phyloP scores from a whole-genome alignment of 1,139 yeast species.

The Zhuliangozyma blackwelliae region DNA sequence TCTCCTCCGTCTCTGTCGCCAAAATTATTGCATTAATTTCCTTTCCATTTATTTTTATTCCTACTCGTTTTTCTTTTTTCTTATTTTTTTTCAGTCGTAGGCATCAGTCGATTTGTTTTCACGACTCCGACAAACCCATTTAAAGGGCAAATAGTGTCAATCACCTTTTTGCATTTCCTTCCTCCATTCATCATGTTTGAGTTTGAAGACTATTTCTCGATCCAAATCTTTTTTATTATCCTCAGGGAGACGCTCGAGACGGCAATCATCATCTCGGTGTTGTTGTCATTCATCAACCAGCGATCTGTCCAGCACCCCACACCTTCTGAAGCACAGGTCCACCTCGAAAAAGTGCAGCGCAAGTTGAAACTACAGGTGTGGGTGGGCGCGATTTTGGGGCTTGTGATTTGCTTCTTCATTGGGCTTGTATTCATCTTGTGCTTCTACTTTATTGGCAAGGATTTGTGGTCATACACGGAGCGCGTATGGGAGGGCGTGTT shows the following conservation, averaged over 20 bases:
- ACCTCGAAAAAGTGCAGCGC: constrained; percentile 13
- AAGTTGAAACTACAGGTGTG: constrained; percentile 68
- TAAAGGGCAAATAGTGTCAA: too few species aligned
- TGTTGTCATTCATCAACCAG: constrained; percentile 76
- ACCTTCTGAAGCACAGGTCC: background rate
- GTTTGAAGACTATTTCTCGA: constrained; percentile 55
- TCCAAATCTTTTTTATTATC: constrained; percentile 82
- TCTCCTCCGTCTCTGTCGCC: too few species aligned
- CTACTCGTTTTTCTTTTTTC: too few species aligned
- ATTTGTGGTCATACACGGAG: constrained; percentile 80
- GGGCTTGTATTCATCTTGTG: constrained; percentile 74
- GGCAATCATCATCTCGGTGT: constrained; percentile 79
- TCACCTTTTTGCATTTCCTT: too few species aligned
- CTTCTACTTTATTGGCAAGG: constrained; percentile 73
- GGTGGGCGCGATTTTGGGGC: constrained; percentile 74
- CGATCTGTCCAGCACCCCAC: constrained; percentile 19
- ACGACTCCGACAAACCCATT: too few species aligned
- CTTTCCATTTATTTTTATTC: too few species aligned
- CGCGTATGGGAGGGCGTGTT: constrained; percentile 90
- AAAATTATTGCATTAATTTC: too few species aligned
- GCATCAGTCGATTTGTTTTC: too few species aligned
- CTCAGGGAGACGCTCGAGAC: constrained; percentile 85
- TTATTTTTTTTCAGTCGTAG: too few species aligned
- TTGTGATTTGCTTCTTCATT: constrained; percentile 66
- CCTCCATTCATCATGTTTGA: constrained; percentile 12